These are phyloP conservation scores for Aspergillus sp. DNA, from an alignment of 2,329 filamentous ascomycete genomes.

Conservation along the genomic window DNA sequence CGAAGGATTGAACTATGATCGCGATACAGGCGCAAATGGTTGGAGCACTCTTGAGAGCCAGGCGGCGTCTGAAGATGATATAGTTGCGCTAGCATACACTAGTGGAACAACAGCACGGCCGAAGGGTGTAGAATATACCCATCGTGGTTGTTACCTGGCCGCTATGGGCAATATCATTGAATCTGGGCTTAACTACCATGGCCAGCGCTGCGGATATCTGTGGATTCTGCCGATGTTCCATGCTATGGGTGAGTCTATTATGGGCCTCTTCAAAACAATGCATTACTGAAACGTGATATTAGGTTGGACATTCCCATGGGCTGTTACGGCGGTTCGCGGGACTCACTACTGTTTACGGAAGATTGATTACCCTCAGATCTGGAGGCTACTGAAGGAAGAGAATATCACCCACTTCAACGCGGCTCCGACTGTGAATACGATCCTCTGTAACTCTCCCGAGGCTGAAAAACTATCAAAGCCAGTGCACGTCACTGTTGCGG, in stretches of 20 bases:
- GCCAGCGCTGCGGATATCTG: slow-evolving; percentile 74
- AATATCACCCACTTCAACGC: slow-evolving; percentile 93
- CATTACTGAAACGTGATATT: not conserved
- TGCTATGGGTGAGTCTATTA: slow-evolving; percentile 49
- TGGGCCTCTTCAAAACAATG: not conserved
- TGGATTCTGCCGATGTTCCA: slow-evolving; percentile 93
- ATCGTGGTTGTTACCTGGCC: slow-evolving; percentile 83
- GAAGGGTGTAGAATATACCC: slow-evolving; percentile 91
- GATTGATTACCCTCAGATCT: slow-evolving; percentile 92
- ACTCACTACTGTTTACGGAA: slow-evolving; percentile 93
- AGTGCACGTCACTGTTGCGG: slow-evolving; percentile 88
- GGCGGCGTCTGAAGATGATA: slow-evolving; percentile 71
- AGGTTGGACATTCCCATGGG: slow-evolving; percentile 86
- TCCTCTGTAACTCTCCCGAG: slow-evolving; percentile 78
- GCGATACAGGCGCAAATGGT: slow-evolving; percentile 62
- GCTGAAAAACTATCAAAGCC: slow-evolving; percentile 68
- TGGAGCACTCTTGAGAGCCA: slow-evolving; percentile 77
- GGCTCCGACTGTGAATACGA: slow-evolving; percentile 92
- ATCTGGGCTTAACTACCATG: slow-evolving; percentile 72
- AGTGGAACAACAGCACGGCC: slow-evolving; percentile 88
- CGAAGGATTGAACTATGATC: slow-evolving; percentile 75
- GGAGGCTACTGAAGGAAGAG: slow-evolving; percentile 82
- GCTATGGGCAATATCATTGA: slow-evolving; percentile 84
- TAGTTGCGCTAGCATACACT: slow-evolving; percentile 88
- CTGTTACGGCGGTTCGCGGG: slow-evolving; percentile 88